Evolutionary conservation across 805 yeast genomes (phyloP).

Genomic region (Pichia ethanolica): DNA sequence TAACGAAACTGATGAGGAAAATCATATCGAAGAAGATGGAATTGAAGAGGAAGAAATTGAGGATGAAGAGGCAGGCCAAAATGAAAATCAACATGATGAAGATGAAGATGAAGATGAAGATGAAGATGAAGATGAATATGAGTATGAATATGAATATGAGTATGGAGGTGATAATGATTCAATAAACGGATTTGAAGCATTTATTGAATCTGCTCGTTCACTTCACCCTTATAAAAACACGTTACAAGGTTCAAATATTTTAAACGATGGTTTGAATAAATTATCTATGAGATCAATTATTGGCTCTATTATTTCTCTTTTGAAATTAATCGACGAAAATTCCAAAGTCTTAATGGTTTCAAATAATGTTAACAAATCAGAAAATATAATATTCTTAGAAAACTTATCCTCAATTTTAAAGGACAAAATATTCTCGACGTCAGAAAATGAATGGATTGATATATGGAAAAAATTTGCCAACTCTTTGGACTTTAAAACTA

Average conservation of each 20-base stretch:
- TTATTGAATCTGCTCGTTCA: not conserved
- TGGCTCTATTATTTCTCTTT: not conserved
- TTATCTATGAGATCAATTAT: slow-evolving; percentile 4
- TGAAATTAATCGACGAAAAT: slow-evolving; percentile 12
- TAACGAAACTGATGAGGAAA: not conserved
- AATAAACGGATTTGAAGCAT: slow-evolving; percentile 18
- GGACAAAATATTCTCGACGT: slow-evolving; percentile 12
- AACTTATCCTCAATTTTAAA: slow-evolving; percentile 21
- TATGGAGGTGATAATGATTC: slow-evolving; percentile 19
- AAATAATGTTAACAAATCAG: slow-evolving; percentile 20
- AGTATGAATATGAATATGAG: slow-evolving; percentile 13
- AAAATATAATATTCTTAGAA: slow-evolving; percentile 24
- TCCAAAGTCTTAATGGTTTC: slow-evolving; percentile 16
- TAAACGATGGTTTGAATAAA: slow-evolving; percentile 13
- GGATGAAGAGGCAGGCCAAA: slow-evolving; percentile 10
- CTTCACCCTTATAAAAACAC: not conserved
- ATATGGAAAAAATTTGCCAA: slow-evolving; percentile 33
- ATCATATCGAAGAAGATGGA: not conserved
- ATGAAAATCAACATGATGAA: slow-evolving; percentile 10
- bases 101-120: slow-evolving; percentile 14
- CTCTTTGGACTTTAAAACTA: slow-evolving; percentile 1
- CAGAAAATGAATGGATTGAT: slow-evolving; percentile 26
- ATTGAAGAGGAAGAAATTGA: slow-evolving; percentile 12
- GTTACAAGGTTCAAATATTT: not conserved
- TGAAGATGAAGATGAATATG: slow-evolving; percentile 17